Evolutionary conservation across 345 rosid genomes (phyloP).

Genomic region (Lagerstroemia speciosa): DNA sequence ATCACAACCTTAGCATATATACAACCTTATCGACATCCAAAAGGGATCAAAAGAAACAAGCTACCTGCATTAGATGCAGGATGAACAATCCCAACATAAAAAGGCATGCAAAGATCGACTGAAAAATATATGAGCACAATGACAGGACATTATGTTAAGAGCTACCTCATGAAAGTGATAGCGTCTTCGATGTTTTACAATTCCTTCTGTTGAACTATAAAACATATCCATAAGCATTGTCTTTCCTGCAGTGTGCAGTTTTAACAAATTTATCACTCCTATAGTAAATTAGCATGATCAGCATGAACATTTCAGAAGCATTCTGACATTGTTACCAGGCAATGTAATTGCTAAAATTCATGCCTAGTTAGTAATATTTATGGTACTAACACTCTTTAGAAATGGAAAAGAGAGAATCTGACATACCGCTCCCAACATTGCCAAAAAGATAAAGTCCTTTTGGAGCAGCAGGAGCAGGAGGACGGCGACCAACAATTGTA

Average conservation of each 20-base stretch:
- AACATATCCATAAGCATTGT: slow-evolving; percentile 99
- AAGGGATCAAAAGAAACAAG: neutral
- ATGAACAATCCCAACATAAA: neutral
- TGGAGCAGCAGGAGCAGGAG: slow-evolving; percentile 69
- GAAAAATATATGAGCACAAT: neutral
- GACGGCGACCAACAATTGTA: slow-evolving; percentile 61
- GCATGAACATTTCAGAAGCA: neutral
- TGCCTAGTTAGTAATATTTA: neutral
- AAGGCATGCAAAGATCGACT: neutral
- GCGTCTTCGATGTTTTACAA: slow-evolving; percentile 58
- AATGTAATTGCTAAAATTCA: neutral
- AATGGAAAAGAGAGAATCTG: neutral
- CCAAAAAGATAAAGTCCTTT: slow-evolving; percentile 88
- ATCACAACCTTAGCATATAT: neutral
- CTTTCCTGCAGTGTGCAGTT: slow-evolving; percentile 52
- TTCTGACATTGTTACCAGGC: neutral
- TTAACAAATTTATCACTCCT: neutral
- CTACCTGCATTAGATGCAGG: neutral
- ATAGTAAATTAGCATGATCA: slow-evolving; percentile 1
- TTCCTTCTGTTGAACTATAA: slow-evolving; percentile 59
- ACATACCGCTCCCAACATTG: slow-evolving; percentile 88
- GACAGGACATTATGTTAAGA: slow-evolving; percentile 7
- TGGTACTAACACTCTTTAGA: neutral
- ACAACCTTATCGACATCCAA: neutral
- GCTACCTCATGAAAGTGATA: slow-evolving; percentile 85